Conservation (phyloP, 768 basidiomycete species). For the Daedaleopsis nitida region DNA sequence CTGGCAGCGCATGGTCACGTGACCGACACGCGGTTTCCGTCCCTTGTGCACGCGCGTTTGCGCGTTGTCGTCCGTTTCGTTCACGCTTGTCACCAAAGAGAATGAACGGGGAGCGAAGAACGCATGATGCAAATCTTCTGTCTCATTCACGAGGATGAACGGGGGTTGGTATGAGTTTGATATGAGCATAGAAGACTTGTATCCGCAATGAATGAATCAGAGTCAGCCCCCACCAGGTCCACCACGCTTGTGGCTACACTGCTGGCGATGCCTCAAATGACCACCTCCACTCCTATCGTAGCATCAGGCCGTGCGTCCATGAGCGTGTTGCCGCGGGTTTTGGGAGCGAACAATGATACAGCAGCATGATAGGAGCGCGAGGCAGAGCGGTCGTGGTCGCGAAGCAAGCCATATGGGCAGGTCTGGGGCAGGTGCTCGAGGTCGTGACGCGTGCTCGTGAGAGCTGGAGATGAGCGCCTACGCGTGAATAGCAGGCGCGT, state of each 20-base stretch:
- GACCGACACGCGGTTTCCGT: conserved; percentile 31
- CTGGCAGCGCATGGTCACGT: conserved; percentile 27
- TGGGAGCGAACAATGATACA: neutral
- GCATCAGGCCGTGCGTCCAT: no score
- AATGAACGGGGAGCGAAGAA: neutral
- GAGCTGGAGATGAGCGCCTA: neutral
- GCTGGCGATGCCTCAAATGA: no score
- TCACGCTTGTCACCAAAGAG: neutral
- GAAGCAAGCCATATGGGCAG: neutral
- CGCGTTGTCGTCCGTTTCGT: conserved; percentile 8
- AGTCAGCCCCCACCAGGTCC: no score
- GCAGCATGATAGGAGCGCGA: neutral
- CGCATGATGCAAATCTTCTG: neutral
- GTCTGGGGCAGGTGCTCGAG: no score
- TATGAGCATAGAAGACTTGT: no score
- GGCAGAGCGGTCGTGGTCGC: neutral
- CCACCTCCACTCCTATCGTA: no score
- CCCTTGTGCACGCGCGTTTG: conserved; percentile 18
- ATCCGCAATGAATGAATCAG: no score
- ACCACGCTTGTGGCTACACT: no score
- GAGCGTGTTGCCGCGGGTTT: no score
- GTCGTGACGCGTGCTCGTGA: conserved; percentile 10
- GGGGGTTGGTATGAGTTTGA: no score
- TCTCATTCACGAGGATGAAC: no score
- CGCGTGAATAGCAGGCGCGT: conserved; percentile 7